Evolutionary conservation across 2,329 filamentous ascomycete genomes (phyloP).

Genomic region (Colletotrichum paranaense): DNA sequence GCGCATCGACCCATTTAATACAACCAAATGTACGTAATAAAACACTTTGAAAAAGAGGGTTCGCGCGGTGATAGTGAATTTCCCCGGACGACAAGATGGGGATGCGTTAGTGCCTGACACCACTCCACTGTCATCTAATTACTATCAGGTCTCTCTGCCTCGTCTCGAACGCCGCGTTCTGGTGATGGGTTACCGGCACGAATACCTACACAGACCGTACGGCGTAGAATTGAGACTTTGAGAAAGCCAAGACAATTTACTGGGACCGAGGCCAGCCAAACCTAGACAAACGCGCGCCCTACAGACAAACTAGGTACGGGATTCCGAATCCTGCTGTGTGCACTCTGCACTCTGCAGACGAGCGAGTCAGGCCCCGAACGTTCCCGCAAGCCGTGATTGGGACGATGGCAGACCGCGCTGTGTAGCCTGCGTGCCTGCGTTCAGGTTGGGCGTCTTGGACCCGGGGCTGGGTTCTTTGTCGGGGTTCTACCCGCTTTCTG

Average conservation of each 20-base stretch:
- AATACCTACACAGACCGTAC: too few species aligned
- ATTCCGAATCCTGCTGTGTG: background rate
- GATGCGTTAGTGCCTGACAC: constrained; percentile 7
- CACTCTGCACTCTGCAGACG: background rate
- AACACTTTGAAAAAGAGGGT: constrained; percentile 14
- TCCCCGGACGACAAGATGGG: constrained; percentile 15
- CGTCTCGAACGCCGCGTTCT: background rate
- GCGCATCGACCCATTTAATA: constrained; percentile 9
- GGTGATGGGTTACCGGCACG: too few species aligned
- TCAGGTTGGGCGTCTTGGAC: background rate
- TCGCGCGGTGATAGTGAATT: constrained; percentile 18
- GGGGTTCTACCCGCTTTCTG: constrained; percentile 32
- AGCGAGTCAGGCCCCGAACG: constrained; percentile 23
- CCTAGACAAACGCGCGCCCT: background rate
- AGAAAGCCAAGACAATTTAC: background rate
- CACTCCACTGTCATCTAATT: constrained; percentile 24
- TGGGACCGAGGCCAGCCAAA: background rate
- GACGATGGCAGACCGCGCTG: constrained; percentile 9
- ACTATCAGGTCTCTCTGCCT: constrained; percentile 5
- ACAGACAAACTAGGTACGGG: background rate
- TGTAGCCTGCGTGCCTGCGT: background rate
- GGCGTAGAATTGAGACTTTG: background rate
- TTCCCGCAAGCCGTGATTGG: background rate
- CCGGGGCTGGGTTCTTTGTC: constrained; percentile 14
- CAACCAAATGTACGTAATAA: constrained; percentile 32